Base-by-base conservation (phyloP, 257 asterid species). In the Nicotiana otophora region DNA sequence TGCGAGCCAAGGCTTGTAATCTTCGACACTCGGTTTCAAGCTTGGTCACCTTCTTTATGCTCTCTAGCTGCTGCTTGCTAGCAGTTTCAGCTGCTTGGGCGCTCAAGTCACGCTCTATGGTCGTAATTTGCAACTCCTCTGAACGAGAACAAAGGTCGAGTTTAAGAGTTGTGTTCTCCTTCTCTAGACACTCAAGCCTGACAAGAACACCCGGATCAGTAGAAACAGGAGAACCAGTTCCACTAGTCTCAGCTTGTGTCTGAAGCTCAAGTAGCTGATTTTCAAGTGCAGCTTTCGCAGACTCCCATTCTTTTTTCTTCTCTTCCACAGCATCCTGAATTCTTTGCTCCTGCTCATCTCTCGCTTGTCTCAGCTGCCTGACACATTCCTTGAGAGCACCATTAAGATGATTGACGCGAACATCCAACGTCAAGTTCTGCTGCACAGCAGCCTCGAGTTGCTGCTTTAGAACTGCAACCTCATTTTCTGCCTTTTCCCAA, bases 401-500 rank as follows among this genome's bases (percentile, higher is more conserved):
- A 82, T 93, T 96, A 19, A 93, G 94, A 85, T 93, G 97, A 74
- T 91, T 93, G 31, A 86, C 83, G 66, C 90, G 89, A 84, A 88
- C 97, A 77, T 93, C 96, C 64, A 93, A 85, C 78, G 88, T 82
- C 87, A 88, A 64, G 83, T 92, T 92, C 84, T 92, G 96, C 89
- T 93, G 93, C 76, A 91, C 79, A 0, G 94, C 94, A 68, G 82
- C 86, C 72, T 91, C 97, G 30, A 92, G 92, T 88, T 92, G 97
- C 85, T 92, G 92, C 91, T 92, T 90, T 72, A 92, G 80, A 36
- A 58, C 80, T 2, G 90, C 76, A 82, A 88, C 93, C 88, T 93
- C 98, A 67, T 89, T 92, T 84, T 92, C 98, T n/a, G 97, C 95
- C 90, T 90, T 91, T 90, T 93, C 98, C 98, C 98, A 93, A 10